These are phyloP conservation scores for Rhodotorula sp. DNA, from an alignment of 1,284 basidiomycete genomes.

Conservation along the genomic window DNA sequence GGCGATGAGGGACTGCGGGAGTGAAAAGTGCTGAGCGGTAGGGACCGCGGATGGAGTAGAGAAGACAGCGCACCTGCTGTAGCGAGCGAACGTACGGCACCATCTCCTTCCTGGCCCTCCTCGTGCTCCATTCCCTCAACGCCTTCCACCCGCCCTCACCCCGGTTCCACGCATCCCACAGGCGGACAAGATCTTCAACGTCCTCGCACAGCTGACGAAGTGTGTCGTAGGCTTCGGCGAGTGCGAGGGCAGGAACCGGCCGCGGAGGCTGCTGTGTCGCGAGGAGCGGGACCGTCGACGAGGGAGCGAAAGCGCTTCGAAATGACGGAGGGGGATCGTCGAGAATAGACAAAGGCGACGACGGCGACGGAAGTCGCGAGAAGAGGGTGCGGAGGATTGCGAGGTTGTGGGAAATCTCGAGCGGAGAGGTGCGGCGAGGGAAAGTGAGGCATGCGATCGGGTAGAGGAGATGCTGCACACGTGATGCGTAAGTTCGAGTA, in stretches of 20 bases:
- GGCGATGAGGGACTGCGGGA: constrained; percentile 12
- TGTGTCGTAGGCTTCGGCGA: constrained; percentile 13
- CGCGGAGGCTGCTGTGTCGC: constrained; percentile 27
- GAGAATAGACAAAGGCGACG: not conserved
- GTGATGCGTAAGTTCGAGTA: not conserved
- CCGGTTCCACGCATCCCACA: constrained; percentile 15
- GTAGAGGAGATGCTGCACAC: constrained; percentile 30
- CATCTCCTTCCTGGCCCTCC: constrained; percentile 3
- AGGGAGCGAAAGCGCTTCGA: constrained; percentile 7
- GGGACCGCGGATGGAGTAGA: not conserved
- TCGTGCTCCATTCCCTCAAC: constrained; percentile 7
- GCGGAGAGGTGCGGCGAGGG: constrained; percentile 21
- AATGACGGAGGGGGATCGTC: not conserved
- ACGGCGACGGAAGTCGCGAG: not conserved
- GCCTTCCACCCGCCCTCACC: constrained; percentile 2
- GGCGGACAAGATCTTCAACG: not conserved
- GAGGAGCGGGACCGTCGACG: constrained; percentile 15
- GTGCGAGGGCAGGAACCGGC: constrained; percentile 9
- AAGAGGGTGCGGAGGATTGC: not conserved
- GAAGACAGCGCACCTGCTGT: constrained; percentile 14
- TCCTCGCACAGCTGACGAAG: not conserved
- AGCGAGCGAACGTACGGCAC: constrained; percentile 28
- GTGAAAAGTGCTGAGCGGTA: not conserved
- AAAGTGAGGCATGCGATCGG: constrained; percentile 24
- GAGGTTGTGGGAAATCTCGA: constrained; percentile 11